Evolutionary conservation across 768 basidiomycete species (phyloP).

Genomic region (Rhizopogon salebrosus): DNA sequence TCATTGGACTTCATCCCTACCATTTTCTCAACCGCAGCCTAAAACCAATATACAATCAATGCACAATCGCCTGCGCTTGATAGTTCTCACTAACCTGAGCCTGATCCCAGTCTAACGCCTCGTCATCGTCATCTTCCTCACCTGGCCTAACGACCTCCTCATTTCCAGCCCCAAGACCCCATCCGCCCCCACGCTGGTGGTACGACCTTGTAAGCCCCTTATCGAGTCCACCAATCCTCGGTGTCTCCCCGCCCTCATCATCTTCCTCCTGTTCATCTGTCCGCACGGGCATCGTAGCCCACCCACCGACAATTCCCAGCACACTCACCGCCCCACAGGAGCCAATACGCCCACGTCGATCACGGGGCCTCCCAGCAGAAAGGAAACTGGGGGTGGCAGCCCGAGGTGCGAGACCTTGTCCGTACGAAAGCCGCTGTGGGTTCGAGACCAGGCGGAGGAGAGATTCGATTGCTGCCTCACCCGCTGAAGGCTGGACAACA

Average conservation of each 20-base stretch:
- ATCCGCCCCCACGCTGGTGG: slow-evolving; percentile 52
- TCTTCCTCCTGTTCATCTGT: slow-evolving; percentile 29
- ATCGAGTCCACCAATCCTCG: slow-evolving; percentile 44
- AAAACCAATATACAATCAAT: neutral
- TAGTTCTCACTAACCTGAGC: slow-evolving; percentile 43
- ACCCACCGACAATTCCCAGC: slow-evolving; percentile 24
- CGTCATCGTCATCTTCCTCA: slow-evolving; percentile 64
- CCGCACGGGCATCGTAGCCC: slow-evolving; percentile 26
- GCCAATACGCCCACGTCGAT: slow-evolving; percentile 73
- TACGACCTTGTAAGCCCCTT: slow-evolving; percentile 4
- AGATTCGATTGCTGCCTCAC: slow-evolving; percentile 64
- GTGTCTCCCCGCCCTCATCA: slow-evolving; percentile 55
- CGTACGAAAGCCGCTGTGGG: slow-evolving; percentile 32
- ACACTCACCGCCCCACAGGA: slow-evolving; percentile 25
- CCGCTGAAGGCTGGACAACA: slow-evolving; percentile 51
- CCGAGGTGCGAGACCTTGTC: slow-evolving; percentile 22
- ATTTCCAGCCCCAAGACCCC: slow-evolving; percentile 64
- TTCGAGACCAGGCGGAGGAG: slow-evolving; percentile 60
- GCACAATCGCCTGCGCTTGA: neutral
- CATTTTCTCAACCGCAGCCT: slow-evolving; percentile 57
- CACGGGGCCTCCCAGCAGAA: slow-evolving; percentile 67
- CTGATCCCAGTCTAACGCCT: slow-evolving; percentile 62
- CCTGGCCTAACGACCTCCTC: slow-evolving; percentile 41
- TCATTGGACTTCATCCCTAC: slow-evolving; percentile 41
- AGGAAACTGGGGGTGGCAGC: slow-evolving; percentile 57